phyloP scores from a whole-genome alignment of 106 monocot genomes.

The Dioscorea alata region DNA sequence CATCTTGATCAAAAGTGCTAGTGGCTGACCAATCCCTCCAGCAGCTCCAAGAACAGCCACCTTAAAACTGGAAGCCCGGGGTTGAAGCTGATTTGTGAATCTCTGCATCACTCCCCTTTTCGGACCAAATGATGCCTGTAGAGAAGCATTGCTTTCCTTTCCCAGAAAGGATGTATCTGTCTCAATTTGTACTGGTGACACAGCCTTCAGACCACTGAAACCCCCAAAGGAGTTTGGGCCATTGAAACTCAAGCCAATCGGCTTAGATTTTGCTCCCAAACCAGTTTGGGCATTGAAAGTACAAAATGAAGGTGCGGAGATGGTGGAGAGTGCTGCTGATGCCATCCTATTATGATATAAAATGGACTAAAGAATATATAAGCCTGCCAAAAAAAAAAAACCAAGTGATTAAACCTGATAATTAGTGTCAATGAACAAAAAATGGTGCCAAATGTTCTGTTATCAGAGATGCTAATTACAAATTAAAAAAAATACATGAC shows the following conservation, averaged over 20 bases:
- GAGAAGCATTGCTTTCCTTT: constrained; percentile 27
- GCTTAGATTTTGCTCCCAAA: constrained; percentile 11
- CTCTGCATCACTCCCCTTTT: constrained; percentile 14
- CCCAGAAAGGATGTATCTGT: constrained; percentile 30
- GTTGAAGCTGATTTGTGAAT: constrained; percentile 15
- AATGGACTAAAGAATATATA: no score
- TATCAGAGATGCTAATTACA: no score
- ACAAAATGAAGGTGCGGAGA: constrained; percentile 14
- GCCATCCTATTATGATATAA: constrained; percentile 11
- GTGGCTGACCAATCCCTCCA: constrained; percentile 62
- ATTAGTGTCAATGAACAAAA: no score
- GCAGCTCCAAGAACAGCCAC: constrained; percentile 55
- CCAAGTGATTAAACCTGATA: no score
- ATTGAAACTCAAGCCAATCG: constrained; percentile 13
- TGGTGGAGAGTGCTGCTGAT: constrained; percentile 8
- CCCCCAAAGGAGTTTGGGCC: constrained; percentile 14
- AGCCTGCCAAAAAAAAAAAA: no score
- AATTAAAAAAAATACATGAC: no score
- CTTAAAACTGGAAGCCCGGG: constrained; percentile 28
- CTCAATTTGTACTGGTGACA: constrained; percentile 21
- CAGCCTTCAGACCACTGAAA: constrained; percentile 44
- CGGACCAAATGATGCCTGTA: constrained; percentile 16
- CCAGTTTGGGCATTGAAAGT: constrained; percentile 17
- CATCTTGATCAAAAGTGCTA: constrained; percentile 64
- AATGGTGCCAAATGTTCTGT: no score